Conservation (phyloP, 768 basidiomycete species). For the Lactarius quietus region DNA sequence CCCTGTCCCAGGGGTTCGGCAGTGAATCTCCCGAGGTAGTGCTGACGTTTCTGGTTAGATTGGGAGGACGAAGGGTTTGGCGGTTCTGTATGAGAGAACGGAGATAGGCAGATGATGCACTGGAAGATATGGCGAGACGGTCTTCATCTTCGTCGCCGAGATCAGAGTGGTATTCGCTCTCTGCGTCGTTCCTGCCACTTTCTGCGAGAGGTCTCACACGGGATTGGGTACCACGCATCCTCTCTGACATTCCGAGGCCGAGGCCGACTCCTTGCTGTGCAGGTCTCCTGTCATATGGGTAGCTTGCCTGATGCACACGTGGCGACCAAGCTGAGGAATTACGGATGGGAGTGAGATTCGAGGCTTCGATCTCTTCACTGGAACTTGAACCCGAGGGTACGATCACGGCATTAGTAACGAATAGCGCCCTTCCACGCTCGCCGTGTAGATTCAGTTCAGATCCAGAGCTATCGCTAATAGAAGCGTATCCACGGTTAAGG, state of each 20-base stretch:
- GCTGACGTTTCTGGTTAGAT: slow-evolving; percentile 2
- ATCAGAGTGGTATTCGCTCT: slow-evolving; percentile 9
- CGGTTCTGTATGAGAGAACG: slow-evolving; percentile 15
- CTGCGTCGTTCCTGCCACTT: neutral
- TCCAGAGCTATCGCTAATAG: slow-evolving; percentile 16
- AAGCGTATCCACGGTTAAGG: slow-evolving; percentile 11
- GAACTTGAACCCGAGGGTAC: slow-evolving; percentile 23
- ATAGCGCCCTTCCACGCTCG: slow-evolving; percentile 20
- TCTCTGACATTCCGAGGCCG: slow-evolving; percentile 1
- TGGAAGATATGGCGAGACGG: slow-evolving; percentile 7
- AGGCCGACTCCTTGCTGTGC: slow-evolving; percentile 18
- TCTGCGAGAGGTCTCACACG: neutral
- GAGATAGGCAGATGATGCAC: slow-evolving; percentile 12
- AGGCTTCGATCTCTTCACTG: slow-evolving; percentile 15
- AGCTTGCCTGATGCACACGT: neutral
- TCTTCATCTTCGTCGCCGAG: slow-evolving; percentile 8
- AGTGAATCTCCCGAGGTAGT: slow-evolving; percentile 1
- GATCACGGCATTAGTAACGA: slow-evolving; percentile 23
- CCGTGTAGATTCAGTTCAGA: slow-evolving; percentile 18
- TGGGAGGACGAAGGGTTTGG: neutral
- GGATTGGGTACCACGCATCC: neutral
- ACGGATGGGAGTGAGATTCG: neutral
- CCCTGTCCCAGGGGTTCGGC: slow-evolving; percentile 19
- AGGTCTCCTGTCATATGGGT: neutral
- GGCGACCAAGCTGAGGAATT: slow-evolving; percentile 5